Evolutionary conservation across 2,329 filamentous ascomycete genomes (phyloP).

Genomic region (Pseudogymnoascus pannorum): DNA sequence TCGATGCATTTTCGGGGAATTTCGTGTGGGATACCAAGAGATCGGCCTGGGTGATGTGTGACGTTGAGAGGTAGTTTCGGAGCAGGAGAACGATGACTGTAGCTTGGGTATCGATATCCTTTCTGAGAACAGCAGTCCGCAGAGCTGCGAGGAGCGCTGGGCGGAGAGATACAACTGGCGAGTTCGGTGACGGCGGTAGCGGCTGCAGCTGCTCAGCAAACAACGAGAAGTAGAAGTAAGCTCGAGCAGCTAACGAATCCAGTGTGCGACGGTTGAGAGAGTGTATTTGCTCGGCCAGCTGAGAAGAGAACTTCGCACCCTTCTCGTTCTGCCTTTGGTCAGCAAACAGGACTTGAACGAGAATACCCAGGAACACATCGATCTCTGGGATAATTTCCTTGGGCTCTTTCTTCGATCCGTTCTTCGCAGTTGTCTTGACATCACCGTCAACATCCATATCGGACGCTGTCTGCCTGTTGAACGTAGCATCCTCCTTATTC

Average conservation of each 20-base stretch:
- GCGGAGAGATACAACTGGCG: slow-evolving; percentile 78
- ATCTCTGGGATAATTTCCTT: slow-evolving; percentile 82
- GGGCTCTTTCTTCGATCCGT: slow-evolving; percentile 50
- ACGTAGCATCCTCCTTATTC: slow-evolving; percentile 56
- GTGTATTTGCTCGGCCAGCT: slow-evolving; percentile 78
- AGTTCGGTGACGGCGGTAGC: slow-evolving; percentile 80
- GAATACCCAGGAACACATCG: slow-evolving; percentile 80
- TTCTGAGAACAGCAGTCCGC: slow-evolving; percentile 89
- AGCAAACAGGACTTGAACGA: slow-evolving; percentile 80
- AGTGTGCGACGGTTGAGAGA: slow-evolving; percentile 86
- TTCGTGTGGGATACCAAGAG: slow-evolving; percentile 91
- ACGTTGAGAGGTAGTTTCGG: slow-evolving; percentile 91
- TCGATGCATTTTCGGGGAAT: slow-evolving; percentile 88
- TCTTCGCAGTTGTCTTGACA: slow-evolving; percentile 44
- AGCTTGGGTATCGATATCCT: slow-evolving; percentile 95
- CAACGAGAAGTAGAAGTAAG: slow-evolving; percentile 96
- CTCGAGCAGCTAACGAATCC: slow-evolving; percentile 87
- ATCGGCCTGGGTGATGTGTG: slow-evolving; percentile 94
- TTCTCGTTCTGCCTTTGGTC: slow-evolving; percentile 75
- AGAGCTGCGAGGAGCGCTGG: slow-evolving; percentile 81
- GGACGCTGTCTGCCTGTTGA: slow-evolving; percentile 47
- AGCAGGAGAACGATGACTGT: slow-evolving; percentile 91
- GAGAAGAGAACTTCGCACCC: slow-evolving; percentile 77
- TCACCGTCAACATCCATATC: slow-evolving; percentile 72
- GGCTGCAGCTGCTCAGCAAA: slow-evolving; percentile 90